A percentile compares a stretch with the other conserved stretches of the same genome.
Evolutionary conservation across 2,329 filamentous ascomycete species (phyloP).

Genomic region (Aureobasidium musti): DNA sequence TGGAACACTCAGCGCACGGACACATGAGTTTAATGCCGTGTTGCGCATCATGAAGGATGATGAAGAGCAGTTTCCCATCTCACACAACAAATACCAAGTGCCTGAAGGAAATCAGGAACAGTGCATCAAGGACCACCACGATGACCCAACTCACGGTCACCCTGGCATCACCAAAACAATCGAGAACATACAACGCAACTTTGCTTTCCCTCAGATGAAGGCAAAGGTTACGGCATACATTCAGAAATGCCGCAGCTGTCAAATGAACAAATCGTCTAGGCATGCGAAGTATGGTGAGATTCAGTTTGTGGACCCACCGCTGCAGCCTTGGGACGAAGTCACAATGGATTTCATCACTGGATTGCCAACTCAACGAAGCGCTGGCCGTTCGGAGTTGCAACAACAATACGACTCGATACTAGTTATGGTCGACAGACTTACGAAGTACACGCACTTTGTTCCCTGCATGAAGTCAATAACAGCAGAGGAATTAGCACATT

Average conservation of each 20-base stretch:
- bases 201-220: constrained; percentile 12
- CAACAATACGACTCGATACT: constrained; percentile 32
- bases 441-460: constrained; percentile 32
- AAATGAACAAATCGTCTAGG: constrained; percentile 19
- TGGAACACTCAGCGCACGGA: constrained; percentile 28
- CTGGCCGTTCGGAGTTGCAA: too few species aligned
- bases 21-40: constrained; percentile 18
- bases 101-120: constrained; percentile 15
- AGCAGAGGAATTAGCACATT: constrained; percentile 31
- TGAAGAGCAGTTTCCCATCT: constrained; percentile 24
- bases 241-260: constrained; percentile 21
- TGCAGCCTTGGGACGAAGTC: constrained; percentile 30
- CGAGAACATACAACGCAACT: constrained; percentile 15
- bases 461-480: constrained; percentile 31
- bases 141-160: constrained; percentile 7
- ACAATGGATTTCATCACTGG: constrained; percentile 37
- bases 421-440: constrained; percentile 35
- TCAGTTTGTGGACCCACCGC: background rate
- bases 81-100: constrained; percentile 10
- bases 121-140: constrained; percentile 10
- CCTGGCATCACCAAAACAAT: constrained; percentile 21
- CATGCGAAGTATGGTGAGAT: constrained; percentile 23
- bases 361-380: too few species aligned
- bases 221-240: constrained; percentile 23
- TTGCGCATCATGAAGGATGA: constrained; percentile 23